Percentiles rank a stretch among this genome's conserved stretches.
These are phyloP conservation scores for Peronospora tabacina DNA, from an alignment of 352 stramenopile genomes.

Conservation along the genomic window DNA sequence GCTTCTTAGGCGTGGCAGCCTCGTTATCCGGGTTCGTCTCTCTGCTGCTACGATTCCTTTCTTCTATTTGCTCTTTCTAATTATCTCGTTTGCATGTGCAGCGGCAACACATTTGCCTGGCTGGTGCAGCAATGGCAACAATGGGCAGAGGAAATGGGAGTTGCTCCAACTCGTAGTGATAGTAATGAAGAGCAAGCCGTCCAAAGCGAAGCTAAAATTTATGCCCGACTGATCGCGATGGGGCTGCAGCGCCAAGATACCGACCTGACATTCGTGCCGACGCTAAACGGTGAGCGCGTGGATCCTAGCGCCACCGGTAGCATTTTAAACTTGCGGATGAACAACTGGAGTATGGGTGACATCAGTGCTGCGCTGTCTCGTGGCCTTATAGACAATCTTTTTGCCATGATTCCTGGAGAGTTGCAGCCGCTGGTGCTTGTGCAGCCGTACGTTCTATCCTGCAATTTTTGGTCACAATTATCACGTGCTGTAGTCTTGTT, in stretches of 20 bases:
- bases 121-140: slow-evolving; percentile 50
- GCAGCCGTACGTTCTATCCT: slow-evolving; percentile 36
- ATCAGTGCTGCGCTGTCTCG: slow-evolving; percentile 57
- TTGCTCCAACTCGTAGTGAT: slow-evolving; percentile 10
- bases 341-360: slow-evolving; percentile 68
- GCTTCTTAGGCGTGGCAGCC: slow-evolving; percentile 61
- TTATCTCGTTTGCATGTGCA: slow-evolving; percentile 14
- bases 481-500: neutral
- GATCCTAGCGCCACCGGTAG: slow-evolving; percentile 30
- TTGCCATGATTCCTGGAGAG: slow-evolving; percentile 51
- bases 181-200: slow-evolving; percentile 12
- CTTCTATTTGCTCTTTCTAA: neutral
- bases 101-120: slow-evolving; percentile 65
- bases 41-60: neutral
- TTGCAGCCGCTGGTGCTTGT: slow-evolving; percentile 18
- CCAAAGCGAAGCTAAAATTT: slow-evolving; percentile 28
- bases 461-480: neutral
- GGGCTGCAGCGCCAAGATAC: slow-evolving; percentile 46
- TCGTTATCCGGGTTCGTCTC: slow-evolving; percentile 56
- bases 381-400: slow-evolving; percentile 64
- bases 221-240: slow-evolving; percentile 47
- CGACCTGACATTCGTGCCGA: slow-evolving; percentile 49
- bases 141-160: slow-evolving; percentile 46
- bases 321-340: slow-evolving; percentile 43
- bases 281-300: slow-evolving; percentile 57